phyloP scores from a whole-genome alignment of 306 rosid species.

The Vigna nakashimae region DNA sequence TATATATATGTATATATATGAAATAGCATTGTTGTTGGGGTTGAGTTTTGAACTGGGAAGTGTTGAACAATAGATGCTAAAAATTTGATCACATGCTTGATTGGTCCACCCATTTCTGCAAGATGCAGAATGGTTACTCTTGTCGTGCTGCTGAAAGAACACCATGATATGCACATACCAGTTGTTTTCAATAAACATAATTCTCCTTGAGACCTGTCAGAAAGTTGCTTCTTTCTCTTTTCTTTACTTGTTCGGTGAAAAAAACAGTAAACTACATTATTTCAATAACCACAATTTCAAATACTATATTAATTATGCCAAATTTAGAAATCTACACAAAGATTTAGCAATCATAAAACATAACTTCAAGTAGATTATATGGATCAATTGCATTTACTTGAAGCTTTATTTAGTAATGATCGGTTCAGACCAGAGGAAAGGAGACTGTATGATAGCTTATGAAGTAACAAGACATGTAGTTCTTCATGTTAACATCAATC shows the following conservation, averaged over 20 bases:
- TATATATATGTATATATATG: no score
- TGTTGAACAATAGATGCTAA: no score
- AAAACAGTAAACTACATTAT: background rate
- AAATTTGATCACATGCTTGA: background rate
- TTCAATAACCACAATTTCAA: background rate
- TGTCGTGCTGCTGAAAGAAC: background rate
- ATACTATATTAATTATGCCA: background rate
- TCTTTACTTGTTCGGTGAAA: background rate
- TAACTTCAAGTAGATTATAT: no score
- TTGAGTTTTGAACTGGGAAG: no score
- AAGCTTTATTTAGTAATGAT: background rate
- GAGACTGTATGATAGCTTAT: no score
- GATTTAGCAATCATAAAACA: background rate
- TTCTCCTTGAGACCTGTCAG: background rate
- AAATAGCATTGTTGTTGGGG: no score
- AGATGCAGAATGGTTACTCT: conserved; percentile 3
- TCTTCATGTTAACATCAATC: no score
- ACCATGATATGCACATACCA: background rate
- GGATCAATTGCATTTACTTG: background rate
- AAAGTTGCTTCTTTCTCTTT: background rate
- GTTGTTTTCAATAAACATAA: background rate
- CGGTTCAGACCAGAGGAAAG: background rate
- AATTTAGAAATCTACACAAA: background rate
- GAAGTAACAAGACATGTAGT: no score
- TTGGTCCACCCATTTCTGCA: conserved; percentile 8